Conservation (phyloP, 2,329 filamentous ascomycete species). For the Lasiodiplodia gonubiensis region DNA sequence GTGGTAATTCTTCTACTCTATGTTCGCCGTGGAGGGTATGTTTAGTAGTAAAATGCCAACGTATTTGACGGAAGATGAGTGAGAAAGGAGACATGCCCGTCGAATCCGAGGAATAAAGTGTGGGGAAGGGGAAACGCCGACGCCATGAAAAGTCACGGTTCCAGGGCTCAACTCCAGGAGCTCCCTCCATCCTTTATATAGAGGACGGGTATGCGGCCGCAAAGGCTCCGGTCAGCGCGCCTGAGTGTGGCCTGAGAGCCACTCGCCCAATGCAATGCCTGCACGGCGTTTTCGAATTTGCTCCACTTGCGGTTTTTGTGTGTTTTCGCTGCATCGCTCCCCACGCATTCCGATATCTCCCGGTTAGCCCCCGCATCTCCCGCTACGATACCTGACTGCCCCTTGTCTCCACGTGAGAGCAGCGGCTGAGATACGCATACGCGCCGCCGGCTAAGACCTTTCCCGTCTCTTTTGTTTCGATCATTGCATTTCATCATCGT, state of each 20-base stretch:
- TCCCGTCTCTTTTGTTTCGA: neutral
- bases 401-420: neutral
- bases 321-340: slow-evolving; percentile 12
- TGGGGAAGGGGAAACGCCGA: neutral
- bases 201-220: neutral
- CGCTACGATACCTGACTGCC: neutral
- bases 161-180: neutral
- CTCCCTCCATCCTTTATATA: slow-evolving; percentile 5
- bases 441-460: neutral
- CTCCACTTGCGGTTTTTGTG: slow-evolving; percentile 8
- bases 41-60: neutral
- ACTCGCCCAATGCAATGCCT: neutral
- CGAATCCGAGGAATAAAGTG: neutral
- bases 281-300: neutral
- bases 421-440: neutral
- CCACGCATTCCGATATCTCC: slow-evolving; percentile 19
- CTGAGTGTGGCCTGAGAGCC: slow-evolving; percentile 17
- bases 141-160: neutral
- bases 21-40: neutral
- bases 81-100: neutral
- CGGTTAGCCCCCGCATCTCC: neutral
- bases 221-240: slow-evolving; percentile 1
- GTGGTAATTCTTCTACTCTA: slow-evolving; percentile 19
- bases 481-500: neutral
- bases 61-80: neutral